Evolutionary conservation across 768 basidiomycete genomes (phyloP), one percentile per base, ranked within the genome.

Genomic region (Auricularia cornea): DNA sequence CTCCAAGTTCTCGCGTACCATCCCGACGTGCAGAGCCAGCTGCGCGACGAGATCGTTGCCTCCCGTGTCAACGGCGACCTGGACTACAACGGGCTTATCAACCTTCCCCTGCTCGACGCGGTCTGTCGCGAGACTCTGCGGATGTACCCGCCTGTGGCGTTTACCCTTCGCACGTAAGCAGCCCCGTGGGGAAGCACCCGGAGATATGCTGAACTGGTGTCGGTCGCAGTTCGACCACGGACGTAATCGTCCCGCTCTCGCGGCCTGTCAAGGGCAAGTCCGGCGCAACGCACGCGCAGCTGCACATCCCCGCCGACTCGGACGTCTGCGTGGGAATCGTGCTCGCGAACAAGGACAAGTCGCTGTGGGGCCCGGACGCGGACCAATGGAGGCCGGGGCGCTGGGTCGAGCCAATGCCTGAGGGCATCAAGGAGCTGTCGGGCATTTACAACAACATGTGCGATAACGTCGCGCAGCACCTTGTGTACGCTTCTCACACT

Each of bases 281-380:
- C 57, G 66, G 66, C 30, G 35, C 29, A 29, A n/a, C 18, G 26
- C 18, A 64, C 35, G 16, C n/a, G 28, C 44, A 64, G 32, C 30
- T 66, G 48, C 23, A n/a, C 32, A 38, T 66, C 20, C 60, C 63
- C 38, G 16, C 41, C 54, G 38, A 62, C 16, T n/a, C 77, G 79
- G 1, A 33, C 56, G 26, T 62, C 28, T 40, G 38, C n/a, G 40
- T 62, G 12, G 23, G 33, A 8, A 59, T 48, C 31, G 28, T 26
- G n/a, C 54, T 30, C 16, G 40, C 59, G 16, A 63, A 63, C 32
- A 28, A 35, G 23, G 59, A 63, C n/a, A 8, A 10, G 23, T 14
- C 20, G 18, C 18, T 63, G 28, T 63, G 63, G 63, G 63, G 63
- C 28, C 29, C 63, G 12, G 63, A 63, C 32, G 63, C 63, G 29